Conservation (phyloP, 768 basidiomycete species). For the Collybia sordida region DNA sequence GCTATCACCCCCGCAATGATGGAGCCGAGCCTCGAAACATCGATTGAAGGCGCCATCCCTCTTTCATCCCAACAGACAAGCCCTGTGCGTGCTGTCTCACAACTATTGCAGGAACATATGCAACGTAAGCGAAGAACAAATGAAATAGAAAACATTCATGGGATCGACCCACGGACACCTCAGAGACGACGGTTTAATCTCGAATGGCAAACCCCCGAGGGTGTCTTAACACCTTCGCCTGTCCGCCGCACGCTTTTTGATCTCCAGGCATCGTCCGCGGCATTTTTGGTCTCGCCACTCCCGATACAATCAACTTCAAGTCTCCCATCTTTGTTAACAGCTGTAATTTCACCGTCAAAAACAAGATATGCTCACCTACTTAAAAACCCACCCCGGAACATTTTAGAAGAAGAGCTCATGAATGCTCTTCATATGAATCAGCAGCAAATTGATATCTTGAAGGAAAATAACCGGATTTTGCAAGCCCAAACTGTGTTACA, state of each 20-base stretch:
- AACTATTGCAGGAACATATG: slow-evolving; percentile 1
- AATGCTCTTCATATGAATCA: not conserved
- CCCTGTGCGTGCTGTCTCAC: slow-evolving; percentile 6
- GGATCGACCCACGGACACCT: not conserved
- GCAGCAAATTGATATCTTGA: not conserved
- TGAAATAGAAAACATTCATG: not conserved
- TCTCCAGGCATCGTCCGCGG: not conserved
- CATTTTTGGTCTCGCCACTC: not conserved
- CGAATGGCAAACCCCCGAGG: too few relatives aligned
- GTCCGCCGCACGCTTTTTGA: not conserved
- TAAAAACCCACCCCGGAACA: not conserved
- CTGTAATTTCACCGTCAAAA: not conserved
- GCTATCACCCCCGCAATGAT: slow-evolving; percentile 16
- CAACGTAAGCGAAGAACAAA: not conserved
- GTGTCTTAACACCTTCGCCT: not conserved
- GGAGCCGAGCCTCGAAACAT: slow-evolving; percentile 18
- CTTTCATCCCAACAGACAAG: slow-evolving; percentile 9
- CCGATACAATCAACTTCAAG: not conserved
- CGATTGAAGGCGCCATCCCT: slow-evolving; percentile 3
- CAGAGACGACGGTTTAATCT: not conserved
- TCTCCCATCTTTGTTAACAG: not conserved
- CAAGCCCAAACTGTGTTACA: not conserved
- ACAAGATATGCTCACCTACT: not conserved
- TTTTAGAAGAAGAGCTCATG: not conserved
- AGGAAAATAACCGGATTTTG: not conserved